These are phyloP conservation scores for Debaryomyces psychrophilus DNA, from an alignment of 1,139 yeast species.

Conservation along the genomic window DNA sequence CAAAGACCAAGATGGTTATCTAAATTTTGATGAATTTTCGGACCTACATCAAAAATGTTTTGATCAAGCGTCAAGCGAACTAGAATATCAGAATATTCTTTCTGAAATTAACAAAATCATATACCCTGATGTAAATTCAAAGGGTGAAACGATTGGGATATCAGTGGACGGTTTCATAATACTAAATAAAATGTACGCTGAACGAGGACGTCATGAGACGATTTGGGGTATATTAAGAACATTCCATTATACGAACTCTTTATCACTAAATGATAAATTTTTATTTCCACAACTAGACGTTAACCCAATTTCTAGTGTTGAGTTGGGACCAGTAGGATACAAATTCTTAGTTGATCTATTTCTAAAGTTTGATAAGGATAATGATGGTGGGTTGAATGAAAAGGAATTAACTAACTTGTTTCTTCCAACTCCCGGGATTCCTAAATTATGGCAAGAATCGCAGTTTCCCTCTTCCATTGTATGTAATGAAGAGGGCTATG, in stretches of 20 bases:
- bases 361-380: constrained; percentile 84
- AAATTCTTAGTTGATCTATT: constrained; percentile 88
- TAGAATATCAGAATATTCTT: constrained; percentile 37
- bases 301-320: constrained; percentile 78
- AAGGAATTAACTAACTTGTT: constrained; percentile 69
- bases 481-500: constrained; percentile 84
- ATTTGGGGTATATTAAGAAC: constrained; percentile 91
- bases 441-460: constrained; percentile 80
- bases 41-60: constrained; percentile 77
- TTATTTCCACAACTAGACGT: constrained; percentile 80
- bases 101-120: constrained; percentile 29
- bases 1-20: constrained; percentile 83
- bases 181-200: constrained; percentile 80
- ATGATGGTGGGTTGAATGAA: constrained; percentile 90
- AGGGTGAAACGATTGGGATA: constrained; percentile 49
- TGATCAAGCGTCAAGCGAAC: constrained; percentile 40
- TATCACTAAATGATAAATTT: constrained; percentile 78
- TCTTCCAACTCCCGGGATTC: constrained; percentile 90
- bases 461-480: constrained; percentile 88
- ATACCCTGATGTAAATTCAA: constrained; percentile 25
- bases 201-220: constrained; percentile 91
- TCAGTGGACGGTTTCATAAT: constrained; percentile 75
- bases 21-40: constrained; percentile 70
- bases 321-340: constrained; percentile 91
- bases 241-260: constrained; percentile 88